Evolutionary conservation across 805 yeast species (phyloP).

Genomic region (Spathaspora passalidarum): DNA sequence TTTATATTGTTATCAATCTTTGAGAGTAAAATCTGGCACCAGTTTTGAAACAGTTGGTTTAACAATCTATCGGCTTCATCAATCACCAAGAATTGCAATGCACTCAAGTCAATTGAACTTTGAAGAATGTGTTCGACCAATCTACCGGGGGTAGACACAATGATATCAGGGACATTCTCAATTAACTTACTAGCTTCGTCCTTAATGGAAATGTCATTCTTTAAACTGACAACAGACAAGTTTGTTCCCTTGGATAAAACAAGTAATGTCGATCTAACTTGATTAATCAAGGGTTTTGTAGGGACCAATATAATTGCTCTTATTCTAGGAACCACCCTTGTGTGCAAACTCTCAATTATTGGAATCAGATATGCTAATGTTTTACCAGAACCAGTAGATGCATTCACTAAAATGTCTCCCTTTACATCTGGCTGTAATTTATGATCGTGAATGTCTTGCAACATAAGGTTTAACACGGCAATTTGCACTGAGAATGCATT

Average conservation of each 20-base stretch:
- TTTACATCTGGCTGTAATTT: constrained; percentile 47
- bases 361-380: constrained; percentile 96
- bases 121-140: constrained; percentile 68
- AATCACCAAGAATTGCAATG: constrained; percentile 61
- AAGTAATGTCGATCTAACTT: constrained; percentile 67
- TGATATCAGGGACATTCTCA: constrained; percentile 56
- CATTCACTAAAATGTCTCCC: constrained; percentile 85
- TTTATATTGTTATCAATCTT: constrained; percentile 25
- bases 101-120: constrained; percentile 43
- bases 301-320: constrained; percentile 84
- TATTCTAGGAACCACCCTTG: constrained; percentile 65
- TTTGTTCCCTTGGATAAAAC: constrained; percentile 64
- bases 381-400: constrained; percentile 97
- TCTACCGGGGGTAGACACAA: constrained; percentile 77
- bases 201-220: constrained; percentile 48
- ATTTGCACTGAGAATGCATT: constrained; percentile 78
- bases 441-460: constrained; percentile 41
- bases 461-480: constrained; percentile 54
- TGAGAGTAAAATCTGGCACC: constrained; percentile 63
- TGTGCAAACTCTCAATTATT: constrained; percentile 62
- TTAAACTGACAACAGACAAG: constrained; percentile 59
- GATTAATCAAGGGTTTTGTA: constrained; percentile 81
- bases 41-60: constrained; percentile 89
- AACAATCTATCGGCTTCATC: constrained; percentile 83
- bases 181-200: constrained; percentile 60